Evolutionary conservation across 306 rosid genomes (phyloP).

Genomic region (Delonix regia): DNA sequence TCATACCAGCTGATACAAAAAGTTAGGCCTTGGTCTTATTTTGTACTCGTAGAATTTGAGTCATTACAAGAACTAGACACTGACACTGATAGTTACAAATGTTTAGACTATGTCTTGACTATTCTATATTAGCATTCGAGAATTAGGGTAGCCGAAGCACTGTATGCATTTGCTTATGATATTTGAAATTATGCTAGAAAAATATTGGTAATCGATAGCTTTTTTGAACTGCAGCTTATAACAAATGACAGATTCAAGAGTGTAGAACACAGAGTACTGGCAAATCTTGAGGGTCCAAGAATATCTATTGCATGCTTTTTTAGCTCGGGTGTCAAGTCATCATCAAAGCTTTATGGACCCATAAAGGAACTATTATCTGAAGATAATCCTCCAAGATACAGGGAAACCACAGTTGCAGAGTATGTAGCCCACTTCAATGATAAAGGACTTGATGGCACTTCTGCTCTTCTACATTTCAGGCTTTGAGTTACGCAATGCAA

Average conservation of each 20-base stretch:
- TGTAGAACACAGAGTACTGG: slow-evolving; percentile 40
- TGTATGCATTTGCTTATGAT: too few species aligned
- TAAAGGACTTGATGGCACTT: slow-evolving; percentile 46
- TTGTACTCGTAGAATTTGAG: too few species aligned
- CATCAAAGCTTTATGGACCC: slow-evolving; percentile 44
- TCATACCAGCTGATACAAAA: too few species aligned
- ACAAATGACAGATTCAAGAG: slow-evolving; percentile 47
- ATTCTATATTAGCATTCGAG: too few species aligned
- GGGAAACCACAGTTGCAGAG: slow-evolving; percentile 39
- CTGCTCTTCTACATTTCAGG: background rate
- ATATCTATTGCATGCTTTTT: slow-evolving; percentile 43
- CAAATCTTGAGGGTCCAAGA: slow-evolving; percentile 39
- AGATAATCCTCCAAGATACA: slow-evolving; percentile 53
- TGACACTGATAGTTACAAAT: too few species aligned
- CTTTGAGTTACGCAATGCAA: background rate
- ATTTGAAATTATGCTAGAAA: background rate
- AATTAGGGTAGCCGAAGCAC: too few species aligned
- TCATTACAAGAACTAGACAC: too few species aligned
- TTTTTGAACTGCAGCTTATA: slow-evolving; percentile 32
- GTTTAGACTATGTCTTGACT: too few species aligned
- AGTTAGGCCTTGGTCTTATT: too few species aligned
- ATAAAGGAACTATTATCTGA: slow-evolving; percentile 58
- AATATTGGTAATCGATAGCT: background rate
- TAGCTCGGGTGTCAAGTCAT: background rate
- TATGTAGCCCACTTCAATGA: background rate